Evolutionary conservation across 257 asterid genomes (phyloP).

Genomic region (Nicotiana tomentosiformis): DNA sequence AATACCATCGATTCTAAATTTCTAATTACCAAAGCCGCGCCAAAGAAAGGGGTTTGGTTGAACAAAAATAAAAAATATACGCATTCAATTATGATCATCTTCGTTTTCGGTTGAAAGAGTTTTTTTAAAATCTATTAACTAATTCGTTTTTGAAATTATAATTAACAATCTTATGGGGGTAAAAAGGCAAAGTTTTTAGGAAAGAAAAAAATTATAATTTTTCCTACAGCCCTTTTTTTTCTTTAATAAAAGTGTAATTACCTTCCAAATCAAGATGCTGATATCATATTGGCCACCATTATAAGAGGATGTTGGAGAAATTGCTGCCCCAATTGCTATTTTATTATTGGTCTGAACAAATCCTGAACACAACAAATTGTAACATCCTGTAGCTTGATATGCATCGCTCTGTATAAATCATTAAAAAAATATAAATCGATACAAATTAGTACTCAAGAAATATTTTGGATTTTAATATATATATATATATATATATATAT

Average conservation of each 20-base stretch:
- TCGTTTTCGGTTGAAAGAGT: neutral
- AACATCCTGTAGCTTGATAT: constrained; percentile 87
- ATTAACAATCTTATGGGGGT: neutral
- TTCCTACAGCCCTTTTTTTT: neutral
- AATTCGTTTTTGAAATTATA: neutral
- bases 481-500: too few species aligned
- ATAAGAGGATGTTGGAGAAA: constrained; percentile 77
- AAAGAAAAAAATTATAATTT: too few species aligned
- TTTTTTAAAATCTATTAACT: neutral
- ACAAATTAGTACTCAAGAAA: neutral
- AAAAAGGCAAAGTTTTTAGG: neutral
- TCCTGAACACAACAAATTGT: constrained; percentile 88
- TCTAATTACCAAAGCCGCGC: too few species aligned
- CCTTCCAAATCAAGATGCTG: constrained; percentile 87
- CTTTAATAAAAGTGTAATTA: constrained; percentile 16
- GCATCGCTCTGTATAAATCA: constrained; percentile 67
- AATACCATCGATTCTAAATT: neutral
- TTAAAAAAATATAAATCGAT: neutral
- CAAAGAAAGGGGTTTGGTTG: neutral
- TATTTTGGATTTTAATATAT: neutral
- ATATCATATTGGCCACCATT: constrained; percentile 83
- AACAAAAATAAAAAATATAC: neutral
- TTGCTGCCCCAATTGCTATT: constrained; percentile 90
- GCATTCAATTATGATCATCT: neutral
- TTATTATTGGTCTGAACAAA: constrained; percentile 77